phyloP scores from a whole-genome alignment of 108 stramenopile species.

The Stephanodiscus minutulus region DNA sequence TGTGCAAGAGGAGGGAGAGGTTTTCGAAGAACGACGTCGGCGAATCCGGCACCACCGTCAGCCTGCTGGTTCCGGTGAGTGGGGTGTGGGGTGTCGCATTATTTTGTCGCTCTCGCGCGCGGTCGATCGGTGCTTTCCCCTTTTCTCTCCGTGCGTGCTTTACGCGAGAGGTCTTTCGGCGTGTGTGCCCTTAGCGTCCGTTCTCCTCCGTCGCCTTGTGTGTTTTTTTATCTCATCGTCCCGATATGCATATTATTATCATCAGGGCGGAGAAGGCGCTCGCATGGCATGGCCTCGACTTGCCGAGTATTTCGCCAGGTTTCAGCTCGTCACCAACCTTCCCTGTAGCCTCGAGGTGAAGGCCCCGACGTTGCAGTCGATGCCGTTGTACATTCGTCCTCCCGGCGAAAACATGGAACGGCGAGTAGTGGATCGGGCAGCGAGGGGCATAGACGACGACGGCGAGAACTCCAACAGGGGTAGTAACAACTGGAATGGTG shows the following conservation, averaged over 20 bases:
- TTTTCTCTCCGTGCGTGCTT: too few species aligned
- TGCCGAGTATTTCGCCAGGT: constrained; percentile 77
- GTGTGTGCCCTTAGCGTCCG: too few species aligned
- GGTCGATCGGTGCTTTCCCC: too few species aligned
- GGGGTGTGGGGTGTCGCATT: too few species aligned
- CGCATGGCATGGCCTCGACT: constrained; percentile 74
- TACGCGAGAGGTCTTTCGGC: too few species aligned
- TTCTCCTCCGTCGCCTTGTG: too few species aligned
- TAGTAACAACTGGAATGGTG: constrained; percentile 35
- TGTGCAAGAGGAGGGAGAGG: constrained; percentile 51
- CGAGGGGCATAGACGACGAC: background rate
- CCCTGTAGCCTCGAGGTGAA: constrained; percentile 76
- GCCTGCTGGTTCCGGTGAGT: constrained; percentile 81
- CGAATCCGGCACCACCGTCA: constrained; percentile 78
- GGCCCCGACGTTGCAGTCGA: constrained; percentile 64
- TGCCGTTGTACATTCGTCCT: constrained; percentile 68
- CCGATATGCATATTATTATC: constrained; percentile 12
- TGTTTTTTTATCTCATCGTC: constrained; percentile 8
- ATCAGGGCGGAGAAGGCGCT: constrained; percentile 68
- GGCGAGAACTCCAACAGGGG: constrained; percentile 11
- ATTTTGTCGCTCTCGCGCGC: too few species aligned
- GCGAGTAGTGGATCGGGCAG: constrained; percentile 4
- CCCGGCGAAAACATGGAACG: constrained; percentile 40
- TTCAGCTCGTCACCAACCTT: constrained; percentile 67
- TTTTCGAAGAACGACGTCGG: constrained; percentile 33